Conservation (phyloP, 352 stramenopile species). For the Globisporangium abappressorium region DNA sequence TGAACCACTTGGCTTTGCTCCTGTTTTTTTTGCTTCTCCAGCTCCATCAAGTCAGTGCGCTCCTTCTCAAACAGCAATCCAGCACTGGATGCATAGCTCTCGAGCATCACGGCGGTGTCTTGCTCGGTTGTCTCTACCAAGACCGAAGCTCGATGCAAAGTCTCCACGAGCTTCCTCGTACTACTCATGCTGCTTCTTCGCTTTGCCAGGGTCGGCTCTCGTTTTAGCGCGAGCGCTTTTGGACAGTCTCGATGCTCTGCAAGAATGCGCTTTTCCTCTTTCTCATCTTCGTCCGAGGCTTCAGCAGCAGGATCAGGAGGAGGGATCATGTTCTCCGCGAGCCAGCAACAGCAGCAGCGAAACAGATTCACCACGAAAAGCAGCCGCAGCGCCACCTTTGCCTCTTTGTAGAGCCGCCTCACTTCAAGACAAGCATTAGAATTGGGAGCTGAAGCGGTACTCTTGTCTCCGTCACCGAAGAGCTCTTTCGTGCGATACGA, state of each 20-base stretch:
- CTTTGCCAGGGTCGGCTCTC: conserved; percentile 1
- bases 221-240: neutral
- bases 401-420: conserved; percentile 35
- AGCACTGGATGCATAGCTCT: conserved; percentile 43
- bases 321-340: conserved; percentile 47
- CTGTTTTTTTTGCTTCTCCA: conserved; percentile 11
- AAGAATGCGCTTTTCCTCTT: neutral
- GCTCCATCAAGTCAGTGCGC: conserved; percentile 20
- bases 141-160: conserved; percentile 34
- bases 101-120: conserved; percentile 37
- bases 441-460: too few relatives aligned
- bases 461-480: neutral
- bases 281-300: neutral
- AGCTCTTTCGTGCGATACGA: conserved; percentile 23
- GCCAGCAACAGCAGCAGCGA: conserved; percentile 57
- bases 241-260: neutral
- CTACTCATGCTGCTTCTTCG: conserved; percentile 47
- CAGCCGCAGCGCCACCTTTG: conserved; percentile 31
- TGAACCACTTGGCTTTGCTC: conserved; percentile 11
- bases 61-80: conserved; percentile 55
- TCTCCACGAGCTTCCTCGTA: conserved; percentile 39
- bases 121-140: conserved; percentile 27
- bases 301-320: conserved; percentile 4
- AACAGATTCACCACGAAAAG: conserved; percentile 64
- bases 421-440: conserved; percentile 8